phyloP scores from a whole-genome alignment of 805 yeast species.

The Nakazawaea populi region DNA sequence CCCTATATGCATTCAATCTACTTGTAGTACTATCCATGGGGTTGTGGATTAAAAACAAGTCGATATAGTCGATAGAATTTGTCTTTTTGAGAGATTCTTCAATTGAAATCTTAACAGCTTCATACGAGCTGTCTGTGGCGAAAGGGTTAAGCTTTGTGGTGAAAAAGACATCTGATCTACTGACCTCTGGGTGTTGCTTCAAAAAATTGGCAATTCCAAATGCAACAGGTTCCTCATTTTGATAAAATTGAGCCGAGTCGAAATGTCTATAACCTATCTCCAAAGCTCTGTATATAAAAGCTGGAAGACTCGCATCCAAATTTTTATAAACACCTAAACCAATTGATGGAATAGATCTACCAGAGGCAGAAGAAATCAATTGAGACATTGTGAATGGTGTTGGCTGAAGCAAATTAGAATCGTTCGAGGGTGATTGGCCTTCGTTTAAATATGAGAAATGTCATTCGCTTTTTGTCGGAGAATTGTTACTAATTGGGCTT shows the following conservation, averaged over 20 bases:
- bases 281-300: background rate
- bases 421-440: too few relatives aligned
- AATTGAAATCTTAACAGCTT: slow-evolving; percentile 35
- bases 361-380: background rate
- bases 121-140: slow-evolving; percentile 25
- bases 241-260: background rate
- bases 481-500: too few relatives aligned
- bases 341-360: background rate
- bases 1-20: slow-evolving; percentile 47
- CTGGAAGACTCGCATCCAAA: background rate
- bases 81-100: slow-evolving; percentile 36
- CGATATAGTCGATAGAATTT: slow-evolving; percentile 44
- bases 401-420: too few relatives aligned
- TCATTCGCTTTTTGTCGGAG: too few relatives aligned
- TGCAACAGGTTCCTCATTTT: background rate
- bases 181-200: slow-evolving; percentile 17
- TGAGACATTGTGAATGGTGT: background rate
- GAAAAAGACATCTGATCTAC: slow-evolving; percentile 32
- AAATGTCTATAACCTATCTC: background rate
- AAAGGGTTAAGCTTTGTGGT: slow-evolving; percentile 31
- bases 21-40: slow-evolving; percentile 31
- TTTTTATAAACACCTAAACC: background rate
- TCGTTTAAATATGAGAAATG: too few relatives aligned
- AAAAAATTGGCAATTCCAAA: slow-evolving; percentile 44
- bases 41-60: slow-evolving; percentile 47